Evolutionary conservation across 805 yeast species (phyloP).

Genomic region (Priceomyces fermenticarens): DNA sequence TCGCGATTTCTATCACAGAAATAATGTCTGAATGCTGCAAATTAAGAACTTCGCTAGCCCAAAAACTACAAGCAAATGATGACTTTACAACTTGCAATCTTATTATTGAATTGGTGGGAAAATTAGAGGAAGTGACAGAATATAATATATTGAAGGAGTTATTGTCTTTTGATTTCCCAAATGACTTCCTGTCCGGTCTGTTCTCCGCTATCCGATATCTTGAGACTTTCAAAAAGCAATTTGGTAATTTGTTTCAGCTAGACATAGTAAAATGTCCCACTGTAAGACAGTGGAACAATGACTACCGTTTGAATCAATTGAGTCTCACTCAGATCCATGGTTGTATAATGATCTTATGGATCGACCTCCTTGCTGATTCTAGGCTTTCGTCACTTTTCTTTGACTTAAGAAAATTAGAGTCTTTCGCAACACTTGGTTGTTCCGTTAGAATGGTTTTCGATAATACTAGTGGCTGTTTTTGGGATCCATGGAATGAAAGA

Average conservation of each 20-base stretch:
- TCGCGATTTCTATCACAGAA: constrained; percentile 1
- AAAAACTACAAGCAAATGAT: constrained; percentile 1
- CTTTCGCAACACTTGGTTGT: constrained; percentile 1
- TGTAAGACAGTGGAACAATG: constrained; percentile 5
- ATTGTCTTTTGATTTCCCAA: constrained; percentile 1
- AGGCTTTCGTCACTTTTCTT: constrained; percentile 5
- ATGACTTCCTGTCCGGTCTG: constrained; percentile 5
- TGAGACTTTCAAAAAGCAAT: constrained; percentile 3
- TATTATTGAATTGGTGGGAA: constrained; percentile 5
- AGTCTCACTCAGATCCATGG: constrained; percentile 9
- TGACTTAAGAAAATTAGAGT: constrained; percentile 5
- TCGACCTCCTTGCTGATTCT: background rate
- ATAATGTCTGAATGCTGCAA: background rate
- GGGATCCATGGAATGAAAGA: background rate
- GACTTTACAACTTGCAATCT: constrained; percentile 7
- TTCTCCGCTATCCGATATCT: constrained; percentile 4
- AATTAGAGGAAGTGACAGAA: background rate
- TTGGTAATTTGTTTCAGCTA: constrained; percentile 11
- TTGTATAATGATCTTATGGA: constrained; percentile 10
- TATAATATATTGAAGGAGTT: background rate
- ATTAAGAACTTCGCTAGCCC: background rate
- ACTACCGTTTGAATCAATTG: constrained; percentile 4
- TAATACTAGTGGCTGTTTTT: background rate
- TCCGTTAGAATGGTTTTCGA: constrained; percentile 2
- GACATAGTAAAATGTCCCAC: constrained; percentile 1